phyloP scores from a whole-genome alignment of 257 asterid species.

The Solanum raphanifolium region DNA sequence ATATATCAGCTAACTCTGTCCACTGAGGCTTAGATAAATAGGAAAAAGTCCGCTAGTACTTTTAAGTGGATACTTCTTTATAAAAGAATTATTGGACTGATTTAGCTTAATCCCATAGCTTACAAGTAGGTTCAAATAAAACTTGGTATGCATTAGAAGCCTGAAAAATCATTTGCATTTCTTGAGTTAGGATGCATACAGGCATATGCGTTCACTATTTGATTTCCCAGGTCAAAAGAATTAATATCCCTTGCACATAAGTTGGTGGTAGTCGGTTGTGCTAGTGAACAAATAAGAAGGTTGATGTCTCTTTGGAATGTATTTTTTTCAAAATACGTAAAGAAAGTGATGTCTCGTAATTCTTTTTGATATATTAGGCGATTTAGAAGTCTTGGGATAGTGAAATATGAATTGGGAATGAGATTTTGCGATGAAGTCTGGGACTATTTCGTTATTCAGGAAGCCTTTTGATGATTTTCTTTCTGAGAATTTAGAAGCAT shows the following conservation, averaged over 20 bases:
- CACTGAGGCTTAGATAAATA: neutral
- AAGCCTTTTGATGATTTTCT: too few species aligned
- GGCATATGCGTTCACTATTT: neutral
- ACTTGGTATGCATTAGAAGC: neutral
- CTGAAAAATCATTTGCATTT: neutral
- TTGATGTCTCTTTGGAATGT: neutral
- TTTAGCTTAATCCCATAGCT: neutral
- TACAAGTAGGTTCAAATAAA: neutral
- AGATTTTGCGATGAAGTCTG: rapidly evolving
- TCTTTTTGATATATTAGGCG: neutral
- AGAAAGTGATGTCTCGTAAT: neutral
- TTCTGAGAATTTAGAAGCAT: neutral
- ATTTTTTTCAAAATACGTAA: too few species aligned
- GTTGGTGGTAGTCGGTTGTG: neutral
- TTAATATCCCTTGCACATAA: neutral
- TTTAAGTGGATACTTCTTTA: neutral
- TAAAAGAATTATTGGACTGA: neutral
- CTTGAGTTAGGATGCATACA: neutral
- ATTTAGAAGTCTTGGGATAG: neutral
- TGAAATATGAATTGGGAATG: neutral
- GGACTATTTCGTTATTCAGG: neutral
- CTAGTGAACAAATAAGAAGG: neutral
- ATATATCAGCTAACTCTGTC: neutral
- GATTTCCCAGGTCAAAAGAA: neutral
- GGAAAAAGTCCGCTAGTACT: neutral